phyloP scores from a whole-genome alignment of 805 yeast species.

The Jamesozyma gamospora region DNA sequence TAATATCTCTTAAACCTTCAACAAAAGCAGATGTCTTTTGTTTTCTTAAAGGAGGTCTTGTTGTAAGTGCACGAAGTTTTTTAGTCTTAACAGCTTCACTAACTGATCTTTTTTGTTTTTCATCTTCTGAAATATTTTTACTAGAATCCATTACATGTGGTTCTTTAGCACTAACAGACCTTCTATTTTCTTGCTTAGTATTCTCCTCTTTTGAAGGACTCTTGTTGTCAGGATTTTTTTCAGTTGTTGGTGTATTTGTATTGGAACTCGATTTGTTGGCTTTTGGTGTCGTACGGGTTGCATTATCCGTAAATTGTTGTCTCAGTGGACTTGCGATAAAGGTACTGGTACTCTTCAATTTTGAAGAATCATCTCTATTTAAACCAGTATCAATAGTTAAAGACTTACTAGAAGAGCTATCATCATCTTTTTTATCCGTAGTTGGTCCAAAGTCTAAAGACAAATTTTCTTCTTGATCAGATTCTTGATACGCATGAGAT shows the following conservation, averaged over 20 bases:
- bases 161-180: constrained; percentile 45
- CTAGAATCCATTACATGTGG: constrained; percentile 9
- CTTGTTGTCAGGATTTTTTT: neutral
- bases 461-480: neutral
- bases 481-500: constrained; percentile 1
- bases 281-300: constrained; percentile 12
- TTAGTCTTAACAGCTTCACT: constrained; percentile 45
- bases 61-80: constrained; percentile 43
- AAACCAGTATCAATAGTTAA: constrained; percentile 3
- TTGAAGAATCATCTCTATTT: constrained; percentile 4
- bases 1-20: constrained; percentile 74
- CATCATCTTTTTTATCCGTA: constrained; percentile 27
- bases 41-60: constrained; percentile 40
- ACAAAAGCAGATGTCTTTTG: constrained; percentile 68
- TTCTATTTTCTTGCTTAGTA: constrained; percentile 26
- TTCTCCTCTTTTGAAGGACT: constrained; percentile 7
- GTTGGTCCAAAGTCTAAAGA: neutral
- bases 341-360: constrained; percentile 12
- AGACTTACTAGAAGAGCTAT: constrained; percentile 7
- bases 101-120: constrained; percentile 33
- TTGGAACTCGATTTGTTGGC: constrained; percentile 7
- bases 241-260: constrained; percentile 1
- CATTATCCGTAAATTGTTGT: constrained; percentile 16
- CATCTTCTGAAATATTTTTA: constrained; percentile 10
- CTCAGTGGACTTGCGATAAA: constrained; percentile 19